Evolutionary conservation across 805 yeast genomes (phyloP).

Genomic region (Wickerhamiella domercqiae): DNA sequence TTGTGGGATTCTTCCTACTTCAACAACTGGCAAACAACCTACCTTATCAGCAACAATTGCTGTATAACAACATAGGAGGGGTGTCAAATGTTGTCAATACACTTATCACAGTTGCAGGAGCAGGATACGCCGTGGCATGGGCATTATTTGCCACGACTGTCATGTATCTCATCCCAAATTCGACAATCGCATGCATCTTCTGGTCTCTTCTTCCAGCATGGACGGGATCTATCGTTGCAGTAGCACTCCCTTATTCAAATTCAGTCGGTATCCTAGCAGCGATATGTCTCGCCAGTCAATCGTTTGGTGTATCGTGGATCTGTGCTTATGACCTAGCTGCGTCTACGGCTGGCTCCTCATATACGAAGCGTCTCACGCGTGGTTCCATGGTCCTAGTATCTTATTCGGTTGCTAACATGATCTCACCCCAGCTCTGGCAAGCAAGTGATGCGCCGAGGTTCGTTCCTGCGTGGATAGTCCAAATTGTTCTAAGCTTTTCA

Average conservation of each 20-base stretch:
- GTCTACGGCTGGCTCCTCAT: slow-evolving; percentile 34
- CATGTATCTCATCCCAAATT: slow-evolving; percentile 21
- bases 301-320: slow-evolving; percentile 22
- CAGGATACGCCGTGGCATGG: slow-evolving; percentile 27
- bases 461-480: slow-evolving; percentile 33
- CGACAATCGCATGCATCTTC: slow-evolving; percentile 22
- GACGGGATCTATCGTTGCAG: slow-evolving; percentile 30
- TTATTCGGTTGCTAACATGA: slow-evolving; percentile 36
- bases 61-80: slow-evolving; percentile 28
- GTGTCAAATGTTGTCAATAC: slow-evolving; percentile 29
- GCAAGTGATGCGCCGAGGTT: slow-evolving; percentile 31
- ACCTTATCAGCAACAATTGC: slow-evolving; percentile 31
- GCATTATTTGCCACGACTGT: slow-evolving; percentile 23
- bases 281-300: slow-evolving; percentile 27
- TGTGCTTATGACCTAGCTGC: slow-evolving; percentile 26
- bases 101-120: slow-evolving; percentile 35
- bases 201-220: slow-evolving; percentile 25
- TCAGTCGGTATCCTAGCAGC: slow-evolving; percentile 29
- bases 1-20: slow-evolving; percentile 24
- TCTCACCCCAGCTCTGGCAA: slow-evolving; percentile 39
- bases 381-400: slow-evolving; percentile 32
- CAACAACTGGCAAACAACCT: slow-evolving; percentile 34
- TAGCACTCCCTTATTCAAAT: slow-evolving; percentile 28
- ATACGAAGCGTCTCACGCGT: slow-evolving; percentile 35
- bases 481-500: slow-evolving; percentile 30